Evolutionary conservation across 371 early-diverging fungal genomes (phyloP).

Genomic region (Circinella minor): DNA sequence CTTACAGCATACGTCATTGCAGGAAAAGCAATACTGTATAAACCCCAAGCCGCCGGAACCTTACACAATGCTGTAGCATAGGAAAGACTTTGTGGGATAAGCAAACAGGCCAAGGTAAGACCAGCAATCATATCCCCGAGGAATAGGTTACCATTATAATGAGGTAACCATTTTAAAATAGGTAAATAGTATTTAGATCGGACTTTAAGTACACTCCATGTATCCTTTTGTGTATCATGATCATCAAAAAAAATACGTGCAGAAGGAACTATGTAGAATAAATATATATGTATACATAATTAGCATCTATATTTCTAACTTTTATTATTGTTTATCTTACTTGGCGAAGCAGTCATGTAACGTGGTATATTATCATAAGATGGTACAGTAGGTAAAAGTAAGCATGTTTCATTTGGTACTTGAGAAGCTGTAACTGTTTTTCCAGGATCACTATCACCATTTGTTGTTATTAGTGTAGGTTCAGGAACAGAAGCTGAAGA

Average conservation of each 20-base stretch:
- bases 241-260: constrained; percentile 27
- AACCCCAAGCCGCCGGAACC: constrained; percentile 84
- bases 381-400: background rate
- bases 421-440: no score
- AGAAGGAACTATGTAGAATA: constrained; percentile 35
- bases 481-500: background rate
- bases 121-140: constrained; percentile 83
- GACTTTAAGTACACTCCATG: constrained; percentile 46
- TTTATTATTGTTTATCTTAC: constrained; percentile 10
- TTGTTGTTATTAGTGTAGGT: no score
- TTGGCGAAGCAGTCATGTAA: constrained; percentile 32
- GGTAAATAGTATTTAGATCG: constrained; percentile 91
- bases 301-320: no score
- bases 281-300: no score
- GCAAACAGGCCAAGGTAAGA: constrained; percentile 83
- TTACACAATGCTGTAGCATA: constrained; percentile 88
- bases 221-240: constrained; percentile 33
- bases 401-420: constrained; percentile 4
- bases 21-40: constrained; percentile 85
- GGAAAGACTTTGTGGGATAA: constrained; percentile 89
- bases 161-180: constrained; percentile 86
- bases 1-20: constrained; percentile 74
- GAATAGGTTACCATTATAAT: constrained; percentile 60
- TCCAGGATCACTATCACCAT: no score
- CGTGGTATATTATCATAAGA: constrained; percentile 17